A percentile compares a stretch with the other conserved stretches of the same genome.
phyloP scores from a whole-genome alignment of 805 yeast genomes.

The Kuraishia molischiana region DNA sequence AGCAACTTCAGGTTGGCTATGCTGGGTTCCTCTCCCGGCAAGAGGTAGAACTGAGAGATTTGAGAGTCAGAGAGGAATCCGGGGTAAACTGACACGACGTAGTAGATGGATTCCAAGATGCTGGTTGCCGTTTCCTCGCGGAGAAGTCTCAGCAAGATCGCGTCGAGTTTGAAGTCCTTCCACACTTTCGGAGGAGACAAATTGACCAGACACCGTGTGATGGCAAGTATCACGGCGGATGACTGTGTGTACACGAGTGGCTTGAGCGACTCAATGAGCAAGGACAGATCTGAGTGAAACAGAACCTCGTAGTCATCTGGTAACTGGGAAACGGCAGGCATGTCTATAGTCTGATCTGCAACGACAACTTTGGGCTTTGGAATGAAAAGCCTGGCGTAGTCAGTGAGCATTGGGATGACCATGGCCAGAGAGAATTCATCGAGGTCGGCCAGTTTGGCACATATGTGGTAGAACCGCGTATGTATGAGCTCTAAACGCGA shows the following conservation, averaged over 20 bases:
- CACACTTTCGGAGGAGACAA: conserved; percentile 50
- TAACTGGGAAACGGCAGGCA: neutral
- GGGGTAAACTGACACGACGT: conserved; percentile 23
- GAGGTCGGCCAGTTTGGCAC: conserved; percentile 31
- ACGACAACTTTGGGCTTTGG: conserved; percentile 34
- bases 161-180: conserved; percentile 36
- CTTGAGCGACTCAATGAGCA: conserved; percentile 39
- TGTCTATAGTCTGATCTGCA: neutral
- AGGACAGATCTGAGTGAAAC: conserved; percentile 45
- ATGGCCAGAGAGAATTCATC: conserved; percentile 67
- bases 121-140: conserved; percentile 20
- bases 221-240: conserved; percentile 51
- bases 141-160: conserved; percentile 34
- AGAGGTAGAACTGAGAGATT: conserved; percentile 41
- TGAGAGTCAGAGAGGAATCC: conserved; percentile 21
- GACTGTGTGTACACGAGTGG: conserved; percentile 41
- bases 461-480: conserved; percentile 44
- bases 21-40: conserved; percentile 38
- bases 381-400: conserved; percentile 55
- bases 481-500: conserved; percentile 61
- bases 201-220: conserved; percentile 44
- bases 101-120: conserved; percentile 37
- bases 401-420: conserved; percentile 51
- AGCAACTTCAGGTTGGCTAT: conserved; percentile 46
- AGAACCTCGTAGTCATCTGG: conserved; percentile 22